These are phyloP conservation scores for Mycena crocata DNA, from an alignment of 768 basidiomycete genomes.

Conservation along the genomic window DNA sequence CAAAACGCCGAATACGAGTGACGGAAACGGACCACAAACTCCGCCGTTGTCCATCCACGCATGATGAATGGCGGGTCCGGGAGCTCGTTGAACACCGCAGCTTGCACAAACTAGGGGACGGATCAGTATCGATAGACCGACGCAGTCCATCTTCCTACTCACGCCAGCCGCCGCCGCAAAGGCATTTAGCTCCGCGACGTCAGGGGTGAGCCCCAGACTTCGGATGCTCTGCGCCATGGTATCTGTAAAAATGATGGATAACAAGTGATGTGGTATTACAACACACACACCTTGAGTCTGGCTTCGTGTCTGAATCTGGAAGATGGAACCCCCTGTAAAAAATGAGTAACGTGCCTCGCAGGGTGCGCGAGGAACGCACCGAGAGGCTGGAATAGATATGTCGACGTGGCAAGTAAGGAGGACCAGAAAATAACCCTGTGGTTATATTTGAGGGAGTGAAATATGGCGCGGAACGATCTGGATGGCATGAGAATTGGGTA, in stretches of 20 bases:
- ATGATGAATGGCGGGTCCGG: slow-evolving; percentile 57
- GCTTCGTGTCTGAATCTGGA: slow-evolving; percentile 47
- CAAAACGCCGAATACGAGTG: not conserved
- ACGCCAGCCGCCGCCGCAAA: slow-evolving; percentile 73
- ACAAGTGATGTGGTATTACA: not conserved
- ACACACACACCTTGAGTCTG: slow-evolving; percentile 20
- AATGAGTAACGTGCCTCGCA: slow-evolving; percentile 36
- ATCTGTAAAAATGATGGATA: slow-evolving; percentile 45
- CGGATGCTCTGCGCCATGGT: slow-evolving; percentile 53
- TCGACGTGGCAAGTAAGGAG: slow-evolving; percentile 56
- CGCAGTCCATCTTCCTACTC: slow-evolving; percentile 35
- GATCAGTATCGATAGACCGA: not conserved
- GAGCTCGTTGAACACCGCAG: slow-evolving; percentile 45
- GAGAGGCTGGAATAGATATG: slow-evolving; percentile 67
- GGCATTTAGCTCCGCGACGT: slow-evolving; percentile 57
- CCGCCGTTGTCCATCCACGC: slow-evolving; percentile 51
- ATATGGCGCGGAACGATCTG: slow-evolving; percentile 58
- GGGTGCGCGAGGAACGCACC: slow-evolving; percentile 49
- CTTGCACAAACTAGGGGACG: slow-evolving; percentile 36
- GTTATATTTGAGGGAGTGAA: slow-evolving; percentile 59
- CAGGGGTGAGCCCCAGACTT: slow-evolving; percentile 57
- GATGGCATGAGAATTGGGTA: slow-evolving; percentile 13
- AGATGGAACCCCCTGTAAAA: slow-evolving; percentile 54
- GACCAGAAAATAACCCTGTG: slow-evolving; percentile 69
- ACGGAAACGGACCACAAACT: slow-evolving; percentile 39